These are phyloP conservation scores for Aspergillus affinis DNA, from an alignment of 495 filamentous ascomycete genomes.

Conservation along the genomic window DNA sequence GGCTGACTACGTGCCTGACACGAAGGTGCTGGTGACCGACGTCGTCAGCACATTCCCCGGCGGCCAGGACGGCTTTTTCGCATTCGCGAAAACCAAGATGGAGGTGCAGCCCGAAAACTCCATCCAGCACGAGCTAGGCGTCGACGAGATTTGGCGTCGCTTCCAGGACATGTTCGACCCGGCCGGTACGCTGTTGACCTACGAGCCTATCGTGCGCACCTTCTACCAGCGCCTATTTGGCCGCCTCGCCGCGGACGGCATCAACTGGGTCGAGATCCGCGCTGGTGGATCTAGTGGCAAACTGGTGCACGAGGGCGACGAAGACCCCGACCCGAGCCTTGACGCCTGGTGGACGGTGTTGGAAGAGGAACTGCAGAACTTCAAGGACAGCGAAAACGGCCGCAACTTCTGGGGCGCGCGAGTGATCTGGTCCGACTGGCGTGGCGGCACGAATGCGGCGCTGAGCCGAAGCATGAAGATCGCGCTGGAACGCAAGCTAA, in stretches of 20 bases:
- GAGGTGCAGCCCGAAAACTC: slow-evolving; percentile 12
- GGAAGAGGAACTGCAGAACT: slow-evolving; percentile 16
- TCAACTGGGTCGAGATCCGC: slow-evolving; percentile 22
- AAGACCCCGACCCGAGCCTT: slow-evolving; percentile 12
- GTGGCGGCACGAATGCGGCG: not conserved
- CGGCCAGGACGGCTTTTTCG: slow-evolving; percentile 8
- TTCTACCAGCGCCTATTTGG: slow-evolving; percentile 16
- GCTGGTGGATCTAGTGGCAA: slow-evolving; percentile 5
- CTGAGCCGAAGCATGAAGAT: slow-evolving; percentile 13
- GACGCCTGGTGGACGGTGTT: slow-evolving; percentile 18
- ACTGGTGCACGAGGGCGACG: slow-evolving; percentile 16
- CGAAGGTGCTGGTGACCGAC: slow-evolving; percentile 11
- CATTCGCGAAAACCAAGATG: slow-evolving; percentile 13
- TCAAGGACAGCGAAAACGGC: slow-evolving; percentile 12
- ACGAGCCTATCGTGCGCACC: slow-evolving; percentile 18
- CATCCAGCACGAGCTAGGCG: slow-evolving; percentile 15
- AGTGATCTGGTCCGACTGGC: slow-evolving; percentile 18
- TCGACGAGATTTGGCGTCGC: slow-evolving; percentile 19
- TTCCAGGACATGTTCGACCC: slow-evolving; percentile 14
- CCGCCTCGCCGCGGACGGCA: slow-evolving; percentile 8
- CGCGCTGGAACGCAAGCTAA: slow-evolving; percentile 15
- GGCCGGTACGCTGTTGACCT: slow-evolving; percentile 7
- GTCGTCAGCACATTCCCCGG: slow-evolving; percentile 12
- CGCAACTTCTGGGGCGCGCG: slow-evolving; percentile 19
- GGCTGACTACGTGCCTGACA: slow-evolving; percentile 14